Conservation (phyloP, 2,329 filamentous ascomycete species). For the Tympanopsis confertula region DNA sequence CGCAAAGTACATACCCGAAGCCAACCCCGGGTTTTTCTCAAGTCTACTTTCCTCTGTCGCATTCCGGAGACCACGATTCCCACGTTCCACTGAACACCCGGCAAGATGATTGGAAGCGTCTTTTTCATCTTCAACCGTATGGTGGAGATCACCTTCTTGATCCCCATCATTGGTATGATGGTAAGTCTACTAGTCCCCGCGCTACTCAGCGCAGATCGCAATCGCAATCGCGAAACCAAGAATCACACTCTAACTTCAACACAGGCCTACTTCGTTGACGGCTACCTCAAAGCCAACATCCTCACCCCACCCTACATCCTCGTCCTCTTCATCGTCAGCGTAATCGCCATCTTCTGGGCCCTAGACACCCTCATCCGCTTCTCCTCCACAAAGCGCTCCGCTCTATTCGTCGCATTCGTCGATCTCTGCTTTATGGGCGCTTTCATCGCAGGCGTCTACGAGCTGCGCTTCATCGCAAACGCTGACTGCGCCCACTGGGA, state of each 20-base stretch:
- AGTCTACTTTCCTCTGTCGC: no score
- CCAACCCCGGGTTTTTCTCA: no score
- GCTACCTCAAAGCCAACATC: slow-evolving; percentile 39
- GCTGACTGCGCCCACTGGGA: background rate
- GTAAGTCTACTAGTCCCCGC: slow-evolving; percentile 17
- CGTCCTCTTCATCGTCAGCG: slow-evolving; percentile 52
- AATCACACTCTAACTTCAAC: slow-evolving; percentile 1
- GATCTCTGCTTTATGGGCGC: background rate
- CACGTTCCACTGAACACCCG: no score
- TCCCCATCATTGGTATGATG: slow-evolving; percentile 52
- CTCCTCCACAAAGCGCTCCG: slow-evolving; percentile 44
- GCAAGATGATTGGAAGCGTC: slow-evolving; percentile 35
- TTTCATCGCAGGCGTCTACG: slow-evolving; percentile 1
- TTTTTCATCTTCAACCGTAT: slow-evolving; percentile 52
- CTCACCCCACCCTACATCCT: slow-evolving; percentile 50
- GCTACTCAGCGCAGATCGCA: background rate
- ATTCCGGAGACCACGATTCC: background rate
- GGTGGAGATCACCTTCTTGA: slow-evolving; percentile 47
- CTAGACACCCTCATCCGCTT: slow-evolving; percentile 49
- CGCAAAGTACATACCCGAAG: no score
- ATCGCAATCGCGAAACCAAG: slow-evolving; percentile 2
- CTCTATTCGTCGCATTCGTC: slow-evolving; percentile 8
- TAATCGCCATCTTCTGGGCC: slow-evolving; percentile 48
- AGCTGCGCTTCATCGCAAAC: slow-evolving; percentile 1
- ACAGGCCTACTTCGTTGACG: slow-evolving; percentile 47